Percentiles rank a stretch among this genome's conserved stretches.
Conservation (phyloP, 1,139 yeast species). For the Pichia kudriavzevii region DNA sequence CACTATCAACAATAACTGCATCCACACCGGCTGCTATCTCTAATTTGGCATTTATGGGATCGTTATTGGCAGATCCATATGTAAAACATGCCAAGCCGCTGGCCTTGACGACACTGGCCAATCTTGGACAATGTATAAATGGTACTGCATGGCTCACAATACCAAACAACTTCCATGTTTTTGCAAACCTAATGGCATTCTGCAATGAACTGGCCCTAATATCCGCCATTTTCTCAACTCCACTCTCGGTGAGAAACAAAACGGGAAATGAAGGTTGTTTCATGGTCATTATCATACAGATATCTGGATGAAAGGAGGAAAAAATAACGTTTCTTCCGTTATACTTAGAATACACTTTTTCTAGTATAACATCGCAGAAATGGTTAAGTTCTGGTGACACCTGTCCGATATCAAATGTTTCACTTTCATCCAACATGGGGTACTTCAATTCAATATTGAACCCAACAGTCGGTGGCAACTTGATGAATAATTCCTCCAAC, state of each 20-base stretch:
- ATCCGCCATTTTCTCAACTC: conserved; percentile 79
- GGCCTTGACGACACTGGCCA: conserved; percentile 82
- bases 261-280: conserved; percentile 94
- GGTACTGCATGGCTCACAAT: conserved; percentile 88
- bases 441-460: conserved; percentile 93
- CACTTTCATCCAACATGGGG: conserved; percentile 93
- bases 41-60: conserved; percentile 74
- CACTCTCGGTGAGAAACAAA: conserved; percentile 82
- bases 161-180: conserved; percentile 87
- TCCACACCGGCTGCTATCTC: conserved; percentile 95
- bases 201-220: conserved; percentile 82
- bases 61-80: conserved; percentile 79
- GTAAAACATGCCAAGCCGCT: conserved; percentile 91
- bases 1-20: conserved; percentile 95
- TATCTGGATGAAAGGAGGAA: conserved; percentile 92
- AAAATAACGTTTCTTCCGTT: conserved; percentile 81
- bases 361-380: conserved; percentile 80
- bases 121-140: conserved; percentile 76
- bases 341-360: conserved; percentile 71
- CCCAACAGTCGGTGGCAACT: conserved; percentile 77
- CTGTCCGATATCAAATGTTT: conserved; percentile 81
- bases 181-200: conserved; percentile 85
- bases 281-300: conserved; percentile 74
- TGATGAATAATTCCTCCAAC: conserved; percentile 71
- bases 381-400: conserved; percentile 76